Evolutionary conservation across 129 eudicot species (phyloP).

Genomic region (Logfia minima): DNA sequence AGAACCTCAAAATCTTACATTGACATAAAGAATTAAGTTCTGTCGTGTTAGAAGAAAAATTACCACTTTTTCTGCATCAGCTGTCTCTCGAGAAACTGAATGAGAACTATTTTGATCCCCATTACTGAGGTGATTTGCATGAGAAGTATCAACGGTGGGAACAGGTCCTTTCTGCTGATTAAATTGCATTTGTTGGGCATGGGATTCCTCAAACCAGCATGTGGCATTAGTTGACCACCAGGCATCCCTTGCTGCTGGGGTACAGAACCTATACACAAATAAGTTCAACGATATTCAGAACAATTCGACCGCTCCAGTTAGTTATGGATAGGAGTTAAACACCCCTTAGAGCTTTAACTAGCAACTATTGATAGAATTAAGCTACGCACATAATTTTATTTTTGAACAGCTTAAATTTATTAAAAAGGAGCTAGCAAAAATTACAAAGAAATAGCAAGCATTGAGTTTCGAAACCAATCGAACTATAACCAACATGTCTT

Average conservation of each 20-base stretch:
- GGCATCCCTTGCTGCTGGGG: conserved; percentile 62
- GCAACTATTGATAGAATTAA: conserved; percentile 7
- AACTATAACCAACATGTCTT: conserved; percentile 9
- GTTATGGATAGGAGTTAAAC: background rate
- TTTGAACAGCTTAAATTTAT: no score
- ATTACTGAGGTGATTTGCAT: conserved; percentile 42
- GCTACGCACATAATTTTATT: background rate
- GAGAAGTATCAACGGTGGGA: conserved; percentile 42
- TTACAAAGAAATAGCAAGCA: no score
- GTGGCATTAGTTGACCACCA: conserved; percentile 51
- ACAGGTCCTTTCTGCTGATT: conserved; percentile 56
- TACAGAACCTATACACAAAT: conserved; percentile 49
- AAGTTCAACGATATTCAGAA: conserved; percentile 13
- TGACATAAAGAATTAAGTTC: background rate
- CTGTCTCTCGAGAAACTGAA: conserved; percentile 41
- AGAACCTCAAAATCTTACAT: conserved; percentile 11
- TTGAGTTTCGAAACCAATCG: no score
- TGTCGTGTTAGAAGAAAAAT: conserved; percentile 1
- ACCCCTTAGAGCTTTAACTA: background rate
- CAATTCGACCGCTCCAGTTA: background rate
- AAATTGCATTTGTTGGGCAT: conserved; percentile 47
- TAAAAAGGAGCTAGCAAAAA: background rate
- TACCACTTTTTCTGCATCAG: conserved; percentile 55
- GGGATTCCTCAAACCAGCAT: conserved; percentile 68
- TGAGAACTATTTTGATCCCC: conserved; percentile 44